Evolutionary conservation across 257 asterid genomes (phyloP).

Genomic region (Oldenlandia corymbosa): DNA sequence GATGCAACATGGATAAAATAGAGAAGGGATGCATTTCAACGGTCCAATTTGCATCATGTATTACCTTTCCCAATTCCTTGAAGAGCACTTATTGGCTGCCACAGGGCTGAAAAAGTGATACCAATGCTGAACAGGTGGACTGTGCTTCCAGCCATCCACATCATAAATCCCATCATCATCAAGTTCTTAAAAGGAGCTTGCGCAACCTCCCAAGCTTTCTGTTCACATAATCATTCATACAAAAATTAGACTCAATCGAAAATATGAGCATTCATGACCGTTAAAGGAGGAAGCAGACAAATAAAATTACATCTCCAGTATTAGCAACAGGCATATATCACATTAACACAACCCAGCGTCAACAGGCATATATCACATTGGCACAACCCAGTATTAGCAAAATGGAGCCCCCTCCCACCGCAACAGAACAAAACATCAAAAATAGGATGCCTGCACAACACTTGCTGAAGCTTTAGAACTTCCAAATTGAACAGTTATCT

Average conservation of each 20-base stretch:
- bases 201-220: constrained; percentile 99
- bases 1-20: neutral
- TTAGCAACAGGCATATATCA: no score
- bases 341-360: neutral
- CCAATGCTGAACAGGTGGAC: constrained; percentile 96
- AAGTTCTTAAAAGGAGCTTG: constrained; percentile 93
- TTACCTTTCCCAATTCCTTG: constrained; percentile 93
- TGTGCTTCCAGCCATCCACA: constrained; percentile 99
- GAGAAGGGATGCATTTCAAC: neutral
- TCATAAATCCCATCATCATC: constrained; percentile 97
- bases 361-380: no score
- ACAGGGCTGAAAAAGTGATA: constrained; percentile 90
- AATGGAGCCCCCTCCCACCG: no score
- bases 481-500: neutral
- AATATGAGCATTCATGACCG: neutral
- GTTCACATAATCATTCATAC: constrained; percentile 12
- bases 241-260: neutral
- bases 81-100: constrained; percentile 95
- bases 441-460: no score
- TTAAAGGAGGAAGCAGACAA: neutral
- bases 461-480: no score
- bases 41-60: neutral
- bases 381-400: no score
- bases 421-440: no score
- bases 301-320: neutral